Conservation (phyloP, 1,284 basidiomycete species). For the Volvariella surrecta region DNA sequence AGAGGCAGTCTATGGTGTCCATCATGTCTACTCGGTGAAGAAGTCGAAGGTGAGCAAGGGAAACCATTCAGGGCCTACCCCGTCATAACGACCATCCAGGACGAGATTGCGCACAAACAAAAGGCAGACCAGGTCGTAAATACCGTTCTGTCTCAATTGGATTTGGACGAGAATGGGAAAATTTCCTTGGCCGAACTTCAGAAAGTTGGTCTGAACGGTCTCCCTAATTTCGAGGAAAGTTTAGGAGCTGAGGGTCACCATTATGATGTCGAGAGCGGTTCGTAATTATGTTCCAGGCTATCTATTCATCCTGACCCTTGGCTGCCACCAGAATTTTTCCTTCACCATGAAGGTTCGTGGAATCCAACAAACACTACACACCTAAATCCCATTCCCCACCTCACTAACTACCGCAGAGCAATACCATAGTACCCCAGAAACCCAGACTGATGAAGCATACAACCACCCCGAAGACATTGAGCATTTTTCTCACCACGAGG, state of each 20-base stretch:
- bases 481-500: conserved; percentile 83
- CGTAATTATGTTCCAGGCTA: conserved; percentile 16
- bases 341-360: conserved; percentile 86
- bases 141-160: conserved; percentile 68
- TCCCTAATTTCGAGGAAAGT: conserved; percentile 78
- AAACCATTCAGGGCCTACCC: not conserved
- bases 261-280: conserved; percentile 84
- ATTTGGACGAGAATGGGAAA: conserved; percentile 73
- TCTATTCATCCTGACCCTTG: conserved; percentile 1
- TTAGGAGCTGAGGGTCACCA: conserved; percentile 90
- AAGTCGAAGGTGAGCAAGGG: conserved; percentile 55
- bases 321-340: conserved; percentile 62
- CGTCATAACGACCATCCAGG: conserved; percentile 25
- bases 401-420: conserved; percentile 43
- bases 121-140: conserved; percentile 82
- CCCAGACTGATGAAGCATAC: conserved; percentile 94
- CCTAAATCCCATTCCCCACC: conserved; percentile 1
- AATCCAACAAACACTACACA: no score
- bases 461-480: conserved; percentile 87
- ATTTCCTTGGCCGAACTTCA: conserved; percentile 79
- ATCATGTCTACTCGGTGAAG: conserved; percentile 89
- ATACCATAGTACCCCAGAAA: conserved; percentile 93
- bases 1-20: conserved; percentile 90
- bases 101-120: conserved; percentile 73
- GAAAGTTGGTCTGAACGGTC: conserved; percentile 64